Percentiles rank a stretch among this genome's conserved stretches.
These are phyloP conservation scores for Colletotrichum truncatum DNA, from an alignment of 2,329 filamentous ascomycete species.

Conservation along the genomic window DNA sequence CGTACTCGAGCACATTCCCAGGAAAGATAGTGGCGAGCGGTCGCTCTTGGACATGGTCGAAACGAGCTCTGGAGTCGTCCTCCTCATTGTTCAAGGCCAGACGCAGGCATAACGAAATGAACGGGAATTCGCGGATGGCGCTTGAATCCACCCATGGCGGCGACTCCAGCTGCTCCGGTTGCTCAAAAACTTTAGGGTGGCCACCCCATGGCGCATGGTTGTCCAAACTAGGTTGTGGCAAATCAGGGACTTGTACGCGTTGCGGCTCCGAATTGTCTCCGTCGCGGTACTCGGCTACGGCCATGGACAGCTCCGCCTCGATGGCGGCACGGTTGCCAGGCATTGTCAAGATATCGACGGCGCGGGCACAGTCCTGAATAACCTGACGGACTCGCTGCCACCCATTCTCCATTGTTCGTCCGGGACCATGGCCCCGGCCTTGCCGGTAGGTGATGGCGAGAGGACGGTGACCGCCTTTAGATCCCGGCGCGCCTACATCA, in stretches of 20 bases:
- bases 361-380: neutral
- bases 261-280: too few relatives aligned
- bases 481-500: neutral
- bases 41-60: neutral
- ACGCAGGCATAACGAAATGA: conserved; percentile 12
- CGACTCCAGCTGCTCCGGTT: neutral
- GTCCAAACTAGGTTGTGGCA: neutral
- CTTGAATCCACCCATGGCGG: neutral
- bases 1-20: neutral
- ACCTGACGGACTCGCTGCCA: neutral
- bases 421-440: neutral
- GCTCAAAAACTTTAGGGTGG: neutral
- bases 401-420: neutral
- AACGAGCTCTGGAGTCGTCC: neutral
- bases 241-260: neutral
- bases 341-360: neutral
- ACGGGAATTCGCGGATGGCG: conserved; percentile 4
- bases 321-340: conserved; percentile 1
- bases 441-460: conserved; percentile 18
- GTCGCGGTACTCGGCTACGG: neutral
- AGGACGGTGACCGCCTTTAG: neutral
- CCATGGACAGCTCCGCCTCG: conserved; percentile 4
- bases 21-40: neutral
- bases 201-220: neutral
- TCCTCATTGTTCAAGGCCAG: neutral